Evolutionary conservation across 2,329 filamentous ascomycete genomes (phyloP), one percentile per base, ranked within the genome.

Genomic region (Arthroderma uncinatum): DNA sequence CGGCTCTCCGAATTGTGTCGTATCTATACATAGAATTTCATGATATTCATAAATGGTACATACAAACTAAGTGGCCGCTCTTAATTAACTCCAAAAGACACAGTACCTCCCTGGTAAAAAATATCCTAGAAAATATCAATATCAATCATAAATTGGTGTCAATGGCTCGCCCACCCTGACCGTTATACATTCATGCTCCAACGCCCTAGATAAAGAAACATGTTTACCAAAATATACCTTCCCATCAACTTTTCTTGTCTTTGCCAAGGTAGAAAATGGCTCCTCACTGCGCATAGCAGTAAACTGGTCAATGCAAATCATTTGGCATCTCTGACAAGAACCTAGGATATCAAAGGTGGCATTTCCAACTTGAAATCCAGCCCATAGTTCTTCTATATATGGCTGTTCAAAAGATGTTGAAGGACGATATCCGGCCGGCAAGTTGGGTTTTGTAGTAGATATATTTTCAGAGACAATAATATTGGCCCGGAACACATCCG

Each of bases 141-240:
- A 23, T 40, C 36, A 55, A 5, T 62, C 58, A 60, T 68, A 70
- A 12, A 57, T 60, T 9, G 71, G 69, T 16, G 63, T 54, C 62
- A 75, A 66, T 37, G 64, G 48, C 65, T 76, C 73, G 14, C 74
- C 74, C 53, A 73, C 68, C 66, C 67, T 71, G 23, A 76, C 58
- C 7, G 63, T 70, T 58, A 44, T 62, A 61, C 30, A 19, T 10
- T 60, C 52, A 30, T 54, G 48, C 25, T 62, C 58, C n/a, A 2
- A 16, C 52, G 61, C 59, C 0, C 65, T 63, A 21, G 75, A 61
- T 63, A 78, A 69, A 58, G 74, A 74, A 36, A 78, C 76, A 72
- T 98, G 92, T 59, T 86, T 83, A 3, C 93, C 93, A 74, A 98
- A 98, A 63, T 86, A 86, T 2, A 96, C 86, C 71, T 90, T 90